Base-by-base conservation (phyloP, 1,284 basidiomycete species). In the Ustilago trichophora region DNA sequence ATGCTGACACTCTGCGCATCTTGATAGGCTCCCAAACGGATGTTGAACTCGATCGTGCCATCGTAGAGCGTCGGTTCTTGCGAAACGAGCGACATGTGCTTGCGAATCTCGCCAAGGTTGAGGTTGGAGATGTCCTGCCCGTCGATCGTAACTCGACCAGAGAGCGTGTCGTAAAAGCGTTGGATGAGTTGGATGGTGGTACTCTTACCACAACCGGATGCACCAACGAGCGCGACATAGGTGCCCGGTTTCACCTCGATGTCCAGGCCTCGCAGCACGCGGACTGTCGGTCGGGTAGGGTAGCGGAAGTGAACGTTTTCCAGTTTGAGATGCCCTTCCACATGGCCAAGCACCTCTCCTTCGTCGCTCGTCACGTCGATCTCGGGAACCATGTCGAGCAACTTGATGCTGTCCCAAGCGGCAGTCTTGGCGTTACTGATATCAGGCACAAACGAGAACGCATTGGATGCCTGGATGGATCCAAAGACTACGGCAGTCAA, bases 271-370 rank as follows among this genome's bases (percentile, higher is more conserved):
- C 68, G 35, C 15, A 80, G 41, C 13, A 79, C 77, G 13, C 55
- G 45, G 0, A 73, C 65, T 11, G 87, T 87, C 22, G 92, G 91
- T 53, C 95, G 87, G 3, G 93, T 92, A 1, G 95, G 95, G 83
- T 98, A 98, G 24, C 92, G 87, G 87, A 97, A 97, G 83, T 94
- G 91, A n/a, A 96, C 86, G 60, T 88, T 86, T 73, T 93, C 88
- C 65, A 97, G 59, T 36, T 44, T 85, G 76, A 87, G 27, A 34
- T 68, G 64, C 4, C 75, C 75, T 27, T 70, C 37, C 19, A 73
- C 69, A 18, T 85, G 80, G 38, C 84, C 77, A 40, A 86, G 59
- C 10, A 87, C 77, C 66, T 88, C 88, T 49, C 94, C 94, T 45
- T 89, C 88, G 0, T 84, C 75, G 91, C 87, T 34, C 1, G 53